Evolutionary conservation across 352 stramenopile species (phyloP).

Genomic region (Pseudoperonospora humuli): DNA sequence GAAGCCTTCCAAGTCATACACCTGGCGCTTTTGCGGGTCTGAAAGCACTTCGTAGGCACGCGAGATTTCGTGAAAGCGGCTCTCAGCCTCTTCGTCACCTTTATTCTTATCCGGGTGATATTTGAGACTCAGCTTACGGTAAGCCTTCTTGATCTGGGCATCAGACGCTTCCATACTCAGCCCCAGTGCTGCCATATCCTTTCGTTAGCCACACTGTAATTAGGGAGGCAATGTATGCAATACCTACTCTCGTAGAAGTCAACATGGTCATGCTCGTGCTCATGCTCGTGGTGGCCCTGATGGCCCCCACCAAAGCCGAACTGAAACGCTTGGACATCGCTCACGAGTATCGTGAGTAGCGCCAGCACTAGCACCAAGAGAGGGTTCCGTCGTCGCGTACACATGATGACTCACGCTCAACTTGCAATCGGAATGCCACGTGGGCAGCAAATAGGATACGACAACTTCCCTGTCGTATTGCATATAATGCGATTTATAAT

Average conservation of each 20-base stretch:
- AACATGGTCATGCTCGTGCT: slow-evolving; percentile 39
- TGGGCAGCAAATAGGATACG: slow-evolving; percentile 16
- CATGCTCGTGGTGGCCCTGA: slow-evolving; percentile 41
- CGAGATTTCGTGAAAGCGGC: slow-evolving; percentile 87
- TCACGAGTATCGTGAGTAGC: slow-evolving; percentile 23
- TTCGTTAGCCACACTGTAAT: neutral
- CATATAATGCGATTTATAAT: slow-evolving; percentile 2
- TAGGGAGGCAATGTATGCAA: slow-evolving; percentile 4
- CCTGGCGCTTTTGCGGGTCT: slow-evolving; percentile 82
- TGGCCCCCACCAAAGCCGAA: slow-evolving; percentile 45
- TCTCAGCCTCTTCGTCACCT: slow-evolving; percentile 66
- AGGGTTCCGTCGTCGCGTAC: slow-evolving; percentile 17
- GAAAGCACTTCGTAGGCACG: slow-evolving; percentile 89
- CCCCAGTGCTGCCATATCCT: slow-evolving; percentile 35
- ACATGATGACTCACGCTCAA: slow-evolving; percentile 14
- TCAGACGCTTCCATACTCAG: slow-evolving; percentile 78
- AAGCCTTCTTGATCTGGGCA: slow-evolving; percentile 93
- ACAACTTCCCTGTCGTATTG: neutral
- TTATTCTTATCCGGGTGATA: slow-evolving; percentile 93
- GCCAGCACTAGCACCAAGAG: slow-evolving; percentile 24
- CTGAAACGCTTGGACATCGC: slow-evolving; percentile 29
- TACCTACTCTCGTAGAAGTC: slow-evolving; percentile 69
- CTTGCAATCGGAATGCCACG: slow-evolving; percentile 10
- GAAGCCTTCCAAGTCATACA: slow-evolving; percentile 90
- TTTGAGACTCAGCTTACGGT: slow-evolving; percentile 92